Evolutionary conservation across 768 basidiomycete genomes (phyloP), one percentile per base, ranked within the genome.

Genomic region (Tulasnella sp.): DNA sequence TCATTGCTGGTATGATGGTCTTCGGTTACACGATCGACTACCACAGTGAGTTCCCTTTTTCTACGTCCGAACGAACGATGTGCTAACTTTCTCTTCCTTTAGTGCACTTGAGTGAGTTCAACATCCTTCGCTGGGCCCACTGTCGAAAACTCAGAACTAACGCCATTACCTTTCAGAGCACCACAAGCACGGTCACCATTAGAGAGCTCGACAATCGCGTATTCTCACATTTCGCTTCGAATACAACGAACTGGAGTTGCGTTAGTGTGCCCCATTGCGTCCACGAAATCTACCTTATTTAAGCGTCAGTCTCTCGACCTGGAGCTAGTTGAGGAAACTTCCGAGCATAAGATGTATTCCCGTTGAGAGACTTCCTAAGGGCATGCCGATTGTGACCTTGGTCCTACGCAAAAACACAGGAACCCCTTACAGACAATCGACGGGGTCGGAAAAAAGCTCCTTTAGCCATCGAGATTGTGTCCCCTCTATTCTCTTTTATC

Each of bases 101-200:
- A 94, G 93, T 94, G 91, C 93, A 94, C 83, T 84, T 94, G 87
- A 94, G 93, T 94, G 85, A 84, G 92, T 87, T 51, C 26, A 51
- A 15, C 3, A 2, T 39, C 78, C 72, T 51, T 48, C 40, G 29
- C 40, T 3, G 16, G 51, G 32, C 51, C 26, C 42, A 46, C 16
- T 39, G 76, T 55, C 73, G 75, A 16, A 78, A 37, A 20, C 29
- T 18, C 55, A 39, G 3, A 13, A 26, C 44, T 70, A 48, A 69
- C 44, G 11, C 70, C 44, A 48, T 79, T 79, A 26, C 18, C 42
- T 48, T 77, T 23, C 82, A 94, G 93, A 94, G 84, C 92, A 94
- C 86, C 92, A 94, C 89, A 94, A 95, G 89, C 93, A 95, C 87
- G 91, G 93, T 84, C 85, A 91, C n/a, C 94, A 95, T 85, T 95